Evolutionary conservation across 192 early-diverging fungal species (phyloP).

Genomic region (Backusella tarrabulga): DNA sequence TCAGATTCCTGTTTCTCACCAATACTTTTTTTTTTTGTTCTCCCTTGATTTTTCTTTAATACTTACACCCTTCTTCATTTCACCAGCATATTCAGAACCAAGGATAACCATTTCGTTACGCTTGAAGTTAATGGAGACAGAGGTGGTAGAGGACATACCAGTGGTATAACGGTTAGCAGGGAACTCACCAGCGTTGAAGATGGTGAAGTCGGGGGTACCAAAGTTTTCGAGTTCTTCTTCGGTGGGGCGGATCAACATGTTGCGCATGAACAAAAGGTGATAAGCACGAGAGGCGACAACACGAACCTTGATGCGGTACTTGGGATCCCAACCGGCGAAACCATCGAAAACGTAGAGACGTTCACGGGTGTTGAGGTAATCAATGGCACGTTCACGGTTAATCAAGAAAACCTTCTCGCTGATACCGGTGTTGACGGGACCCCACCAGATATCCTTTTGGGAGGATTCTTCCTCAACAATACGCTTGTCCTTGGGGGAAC

Average conservation of each 20-base stretch:
- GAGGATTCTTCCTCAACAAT: conserved; percentile 87
- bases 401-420: conserved; percentile 75
- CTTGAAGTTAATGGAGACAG: conserved; percentile 89
- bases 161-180: conserved; percentile 88
- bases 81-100: conserved; percentile 97
- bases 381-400: conserved; percentile 57
- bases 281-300: conserved; percentile 91
- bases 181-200: conserved; percentile 45
- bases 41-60: conserved; percentile 77
- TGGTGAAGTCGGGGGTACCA: conserved; percentile 91
- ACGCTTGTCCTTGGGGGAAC: conserved; percentile 93
- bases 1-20: neutral
- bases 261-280: conserved; percentile 94
- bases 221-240: conserved; percentile 81
- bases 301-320: conserved; percentile 95
- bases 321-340: conserved; percentile 95
- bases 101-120: conserved; percentile 95
- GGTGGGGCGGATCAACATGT: conserved; percentile 96
- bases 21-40: neutral
- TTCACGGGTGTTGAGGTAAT: conserved; percentile 83
- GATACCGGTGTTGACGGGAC: conserved; percentile 93
- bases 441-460: conserved; percentile 92
- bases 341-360: conserved; percentile 94
- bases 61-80: conserved; percentile 98
- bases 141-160: conserved; percentile 92